phyloP scores from a whole-genome alignment of 352 stramenopile species.

The Sclerospora graminicola region DNA sequence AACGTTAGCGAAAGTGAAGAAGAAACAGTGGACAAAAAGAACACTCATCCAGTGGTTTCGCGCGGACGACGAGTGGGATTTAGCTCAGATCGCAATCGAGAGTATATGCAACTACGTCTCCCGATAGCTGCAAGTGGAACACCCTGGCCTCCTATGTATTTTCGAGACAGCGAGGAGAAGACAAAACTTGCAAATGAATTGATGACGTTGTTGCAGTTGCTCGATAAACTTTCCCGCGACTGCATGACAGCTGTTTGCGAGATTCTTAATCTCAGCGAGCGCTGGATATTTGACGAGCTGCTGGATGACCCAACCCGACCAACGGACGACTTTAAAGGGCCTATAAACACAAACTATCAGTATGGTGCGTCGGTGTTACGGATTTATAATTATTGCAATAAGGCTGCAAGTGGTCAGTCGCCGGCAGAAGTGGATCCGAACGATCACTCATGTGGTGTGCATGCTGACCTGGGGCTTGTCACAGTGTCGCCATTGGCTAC shows the following conservation, averaged over 20 bases:
- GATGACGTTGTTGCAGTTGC: constrained; percentile 40
- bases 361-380: constrained; percentile 76
- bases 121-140: constrained; percentile 57
- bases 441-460: constrained; percentile 60
- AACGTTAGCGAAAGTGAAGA: constrained; percentile 1
- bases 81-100: constrained; percentile 52
- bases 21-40: too few relatives aligned
- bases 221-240: constrained; percentile 57
- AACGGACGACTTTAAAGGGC: constrained; percentile 12
- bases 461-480: constrained; percentile 70
- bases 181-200: constrained; percentile 48
- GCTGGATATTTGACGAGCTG: constrained; percentile 56
- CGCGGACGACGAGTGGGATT: constrained; percentile 68
- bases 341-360: constrained; percentile 42
- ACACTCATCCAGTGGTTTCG: constrained; percentile 42
- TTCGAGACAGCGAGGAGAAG: constrained; percentile 29
- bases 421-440: constrained; percentile 27
- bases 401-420: constrained; percentile 12
- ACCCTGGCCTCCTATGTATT: constrained; percentile 66
- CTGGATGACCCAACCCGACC: constrained; percentile 44
- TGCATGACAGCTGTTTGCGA: constrained; percentile 74
- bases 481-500: constrained; percentile 71
- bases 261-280: constrained; percentile 47
- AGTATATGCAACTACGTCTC: constrained; percentile 69
- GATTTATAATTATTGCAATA: constrained; percentile 82